A percentile compares a stretch with the other conserved stretches of the same genome.
Conservation (phyloP, 495 filamentous ascomycete genomes). For the Penicillium arizonense region DNA sequence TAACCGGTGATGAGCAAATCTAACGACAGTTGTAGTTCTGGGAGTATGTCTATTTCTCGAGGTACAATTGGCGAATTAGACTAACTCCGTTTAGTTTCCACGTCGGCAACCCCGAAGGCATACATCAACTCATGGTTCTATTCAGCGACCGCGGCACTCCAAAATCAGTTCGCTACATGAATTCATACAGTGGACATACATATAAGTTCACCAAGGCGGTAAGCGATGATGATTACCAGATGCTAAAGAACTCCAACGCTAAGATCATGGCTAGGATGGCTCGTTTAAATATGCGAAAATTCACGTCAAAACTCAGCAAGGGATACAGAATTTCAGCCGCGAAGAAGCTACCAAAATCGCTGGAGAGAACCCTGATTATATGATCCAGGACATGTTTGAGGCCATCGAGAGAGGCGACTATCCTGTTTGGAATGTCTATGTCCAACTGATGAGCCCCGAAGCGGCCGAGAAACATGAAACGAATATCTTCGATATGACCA, state of each 20-base stretch:
- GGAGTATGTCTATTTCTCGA: constrained; percentile 48
- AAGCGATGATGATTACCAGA: constrained; percentile 5
- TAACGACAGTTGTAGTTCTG: constrained; percentile 27
- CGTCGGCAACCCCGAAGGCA: constrained; percentile 59
- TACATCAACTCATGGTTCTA: constrained; percentile 62
- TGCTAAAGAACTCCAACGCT: neutral
- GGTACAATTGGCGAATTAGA: constrained; percentile 7
- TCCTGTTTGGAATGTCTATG: constrained; percentile 45
- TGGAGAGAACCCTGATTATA: constrained; percentile 43
- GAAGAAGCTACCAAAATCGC: constrained; percentile 57
- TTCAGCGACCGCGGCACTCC: constrained; percentile 68
- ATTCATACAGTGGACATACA: constrained; percentile 65
- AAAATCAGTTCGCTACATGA: constrained; percentile 56
- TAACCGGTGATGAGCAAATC: neutral
- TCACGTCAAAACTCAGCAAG: constrained; percentile 65
- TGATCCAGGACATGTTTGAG: constrained; percentile 35
- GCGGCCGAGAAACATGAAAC: constrained; percentile 29
- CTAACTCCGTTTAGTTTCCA: constrained; percentile 46
- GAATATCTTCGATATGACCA: constrained; percentile 46
- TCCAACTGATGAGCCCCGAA: constrained; percentile 46
- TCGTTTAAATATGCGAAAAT: constrained; percentile 62
- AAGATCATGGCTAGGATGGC: constrained; percentile 46
- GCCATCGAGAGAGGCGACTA: constrained; percentile 35
- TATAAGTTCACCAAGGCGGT: constrained; percentile 65
- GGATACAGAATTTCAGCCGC: constrained; percentile 55